These are phyloP conservation scores for Yamadazyma sp. DNA, from an alignment of 1,139 yeast species.

Conservation along the genomic window DNA sequence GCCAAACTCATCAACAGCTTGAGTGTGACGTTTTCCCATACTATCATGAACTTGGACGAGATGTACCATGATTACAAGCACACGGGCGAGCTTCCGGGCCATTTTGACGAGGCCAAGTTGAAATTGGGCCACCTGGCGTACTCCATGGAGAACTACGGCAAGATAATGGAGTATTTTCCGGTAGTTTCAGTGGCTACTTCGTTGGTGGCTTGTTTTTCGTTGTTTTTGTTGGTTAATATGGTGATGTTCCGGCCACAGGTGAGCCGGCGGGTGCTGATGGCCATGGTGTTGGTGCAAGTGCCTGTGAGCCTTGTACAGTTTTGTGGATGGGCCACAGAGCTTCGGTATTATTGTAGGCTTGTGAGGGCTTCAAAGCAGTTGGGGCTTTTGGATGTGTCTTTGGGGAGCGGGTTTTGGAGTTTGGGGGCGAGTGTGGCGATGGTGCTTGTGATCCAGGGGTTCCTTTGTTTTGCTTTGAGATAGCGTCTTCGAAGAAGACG, in stretches of 20 bases:
- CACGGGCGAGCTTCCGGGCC: constrained; percentile 14
- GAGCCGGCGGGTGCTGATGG: neutral
- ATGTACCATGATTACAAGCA: constrained; percentile 16
- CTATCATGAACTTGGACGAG: constrained; percentile 16
- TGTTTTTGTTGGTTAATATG: constrained; percentile 8
- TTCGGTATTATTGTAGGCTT: constrained; percentile 13
- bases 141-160: constrained; percentile 13
- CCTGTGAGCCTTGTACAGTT: constrained; percentile 11
- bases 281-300: constrained; percentile 6
- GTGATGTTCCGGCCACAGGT: constrained; percentile 7
- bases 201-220: constrained; percentile 9
- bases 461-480: constrained; percentile 7
- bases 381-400: constrained; percentile 14
- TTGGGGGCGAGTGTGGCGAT: constrained; percentile 11
- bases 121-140: constrained; percentile 13
- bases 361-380: constrained; percentile 7
- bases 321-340: constrained; percentile 14
- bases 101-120: constrained; percentile 15
- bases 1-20: constrained; percentile 41
- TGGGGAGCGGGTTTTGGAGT: constrained; percentile 14
- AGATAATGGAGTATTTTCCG: constrained; percentile 14
- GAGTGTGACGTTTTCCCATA: constrained; percentile 32
- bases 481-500: no score
- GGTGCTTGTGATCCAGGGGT: constrained; percentile 9
- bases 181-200: constrained; percentile 10